Evolutionary conservation across 2,329 filamentous ascomycete species (phyloP), one percentile per base, ranked within the genome.

Genomic region (Phyllosticta capitalensis): DNA sequence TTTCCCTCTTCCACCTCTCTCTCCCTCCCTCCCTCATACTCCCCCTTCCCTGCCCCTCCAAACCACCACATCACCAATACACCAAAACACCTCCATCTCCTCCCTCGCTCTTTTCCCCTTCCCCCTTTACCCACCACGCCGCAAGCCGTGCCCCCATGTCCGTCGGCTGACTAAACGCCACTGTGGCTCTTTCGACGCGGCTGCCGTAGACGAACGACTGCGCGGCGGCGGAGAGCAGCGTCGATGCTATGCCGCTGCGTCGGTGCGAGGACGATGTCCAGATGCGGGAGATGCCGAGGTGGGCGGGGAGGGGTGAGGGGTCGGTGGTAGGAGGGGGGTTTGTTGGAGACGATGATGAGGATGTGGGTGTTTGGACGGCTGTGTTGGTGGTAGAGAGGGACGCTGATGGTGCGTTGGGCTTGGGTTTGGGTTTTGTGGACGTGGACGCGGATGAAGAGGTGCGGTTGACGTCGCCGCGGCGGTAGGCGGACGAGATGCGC

Each of bases 161-260:
- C 0, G 85, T 87, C n/a, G 84, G 83, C 65, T 85, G 83, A 65
- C 83, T 85, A 71, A 87, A 86, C 2, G 84, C 84, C 48, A 86
- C 75, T 66, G 78, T 69, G 10, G 76, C 74, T 67, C 82, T 84
- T 19, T 77, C 79, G 79, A 33, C n/a, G 2, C 33, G 38, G 20
- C 33, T 33, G 6, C 21, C 9, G 17, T 52, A n/a, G 38, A 52
- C 53, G 19, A 59, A 59, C 22, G 33, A 45, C 7, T 26, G 28
- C 2, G 52, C 48, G 6, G 20, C 80, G 59, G 76, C 78, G 61
- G 86, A 81, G 19, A 87, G 69, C 52, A 87, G 70, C 58, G 77
- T 75, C 56, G 77, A 78, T 3, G 83, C 85, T 55, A 85, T 79
- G 9, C 83, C 82, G 63, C 79, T 78, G 49, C 80, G 73, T 30